Evolutionary conservation across 2,329 filamentous ascomycete genomes (phyloP).

Genomic region (Pseudogymnoascus pannorum): DNA sequence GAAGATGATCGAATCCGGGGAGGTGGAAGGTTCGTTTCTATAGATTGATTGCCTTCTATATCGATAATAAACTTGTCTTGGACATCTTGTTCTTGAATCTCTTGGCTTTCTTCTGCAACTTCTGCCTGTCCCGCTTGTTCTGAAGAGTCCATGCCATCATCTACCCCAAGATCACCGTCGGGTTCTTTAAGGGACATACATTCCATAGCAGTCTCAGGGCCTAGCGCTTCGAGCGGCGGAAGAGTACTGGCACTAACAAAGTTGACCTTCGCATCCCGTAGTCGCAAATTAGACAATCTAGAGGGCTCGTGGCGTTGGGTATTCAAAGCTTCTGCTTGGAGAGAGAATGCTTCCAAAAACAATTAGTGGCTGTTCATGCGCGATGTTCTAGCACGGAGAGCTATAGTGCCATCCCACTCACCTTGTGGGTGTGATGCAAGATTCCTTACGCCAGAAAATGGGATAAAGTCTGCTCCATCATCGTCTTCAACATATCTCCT

Average conservation of each 20-base stretch:
- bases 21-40: constrained; percentile 27
- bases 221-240: constrained; percentile 26
- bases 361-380: constrained; percentile 19
- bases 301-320: constrained; percentile 42
- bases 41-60: constrained; percentile 23
- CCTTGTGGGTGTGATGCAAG: not conserved
- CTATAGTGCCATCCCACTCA: not conserved
- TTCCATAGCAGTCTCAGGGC: constrained; percentile 23
- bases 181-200: constrained; percentile 13
- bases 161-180: not conserved
- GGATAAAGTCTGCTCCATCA: constrained; percentile 13
- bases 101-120: not conserved
- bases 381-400: not conserved
- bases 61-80: constrained; percentile 31
- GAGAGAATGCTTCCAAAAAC: constrained; percentile 26
- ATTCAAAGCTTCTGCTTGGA: constrained; percentile 52
- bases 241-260: constrained; percentile 55
- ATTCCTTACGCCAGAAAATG: constrained; percentile 2
- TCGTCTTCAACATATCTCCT: constrained; percentile 4
- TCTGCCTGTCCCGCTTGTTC: not conserved
- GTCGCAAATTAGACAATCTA: constrained; percentile 40
- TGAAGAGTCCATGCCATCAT: not conserved
- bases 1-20: constrained; percentile 26
- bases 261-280: constrained; percentile 47
- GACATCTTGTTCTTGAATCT: not conserved